Base-by-base conservation (phyloP, 305 asterid species). In the Stenogyne calaminthoides region DNA sequence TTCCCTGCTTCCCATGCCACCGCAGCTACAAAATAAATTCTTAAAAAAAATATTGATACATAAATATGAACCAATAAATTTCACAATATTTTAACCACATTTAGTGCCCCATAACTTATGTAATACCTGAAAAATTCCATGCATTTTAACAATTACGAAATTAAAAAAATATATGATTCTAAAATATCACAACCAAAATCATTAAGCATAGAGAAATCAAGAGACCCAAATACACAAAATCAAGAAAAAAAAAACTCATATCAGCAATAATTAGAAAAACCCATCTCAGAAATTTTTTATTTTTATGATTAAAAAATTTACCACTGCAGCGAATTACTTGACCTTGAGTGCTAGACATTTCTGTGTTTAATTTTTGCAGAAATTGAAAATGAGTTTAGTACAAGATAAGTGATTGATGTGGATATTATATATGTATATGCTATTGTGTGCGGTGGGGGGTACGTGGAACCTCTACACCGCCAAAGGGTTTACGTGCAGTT, bases 1-100 rank as follows among this genome's bases (percentile, higher is more conserved):
- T 87, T 87, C 36, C 87, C 87, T 0, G 92, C 87, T 27, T 87
- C 92, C 92, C 92, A 87, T 12, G 89, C 74, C 78, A 87, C 88
- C 20, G 92, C 92, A 1, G 89, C 92, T 86, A 39, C 4, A 46
- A 8, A 42, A 69, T 12, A 49, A 47, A 25, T 47, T 47, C 2
- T 44, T 25, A 20, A 51, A 32, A 42, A 10, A 78, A 22, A 22
- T 22, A 22, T 22, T 22, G 1, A 22, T 22, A 22, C 25, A 22
- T 52, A 9, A 47, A 20, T 6, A 2, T 11, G 11, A 39, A 5
- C 9, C 1, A 10, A 1, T 5, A 49, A 14, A 49, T n/a, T 49
- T n/a, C 15, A 8, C 20, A 49, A 49, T 49, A 49, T 49, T 5
- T 44, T 6, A 49, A 49, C 0, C 34, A 29, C 4, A 49, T 0